phyloP scores from a whole-genome alignment of 2,329 filamentous ascomycete species.

The Hypoxylon sp. region DNA sequence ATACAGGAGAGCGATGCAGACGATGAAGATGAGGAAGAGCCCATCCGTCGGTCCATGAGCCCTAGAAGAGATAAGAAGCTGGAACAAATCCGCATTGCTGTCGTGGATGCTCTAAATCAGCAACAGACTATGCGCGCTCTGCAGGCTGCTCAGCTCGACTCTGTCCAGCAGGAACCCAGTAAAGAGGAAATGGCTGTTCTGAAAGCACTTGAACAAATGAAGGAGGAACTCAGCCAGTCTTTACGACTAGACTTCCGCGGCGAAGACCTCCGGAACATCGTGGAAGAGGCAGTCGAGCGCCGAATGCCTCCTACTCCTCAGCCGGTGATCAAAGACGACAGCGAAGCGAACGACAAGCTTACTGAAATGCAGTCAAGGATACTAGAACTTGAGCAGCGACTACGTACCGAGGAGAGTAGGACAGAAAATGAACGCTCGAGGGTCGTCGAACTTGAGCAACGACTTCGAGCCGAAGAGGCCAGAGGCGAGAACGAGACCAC shows the following conservation, averaged over 20 bases:
- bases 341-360: conserved; percentile 65
- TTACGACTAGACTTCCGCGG: conserved; percentile 60
- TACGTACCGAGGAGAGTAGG: conserved; percentile 46
- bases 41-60: conserved; percentile 77
- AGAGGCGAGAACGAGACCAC: conserved; percentile 63
- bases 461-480: conserved; percentile 61
- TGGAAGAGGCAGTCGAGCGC: conserved; percentile 72
- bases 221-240: conserved; percentile 63
- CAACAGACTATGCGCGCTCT: conserved; percentile 62
- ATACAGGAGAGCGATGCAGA: conserved; percentile 88
- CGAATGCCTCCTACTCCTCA: conserved; percentile 66
- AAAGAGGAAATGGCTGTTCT: conserved; percentile 66
- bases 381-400: conserved; percentile 51
- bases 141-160: conserved; percentile 48
- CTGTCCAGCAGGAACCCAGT: conserved; percentile 44
- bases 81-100: conserved; percentile 81
- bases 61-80: conserved; percentile 81
- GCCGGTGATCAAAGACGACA: conserved; percentile 60
- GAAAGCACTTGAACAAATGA: conserved; percentile 75
- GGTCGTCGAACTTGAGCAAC: conserved; percentile 70
- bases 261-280: conserved; percentile 70
- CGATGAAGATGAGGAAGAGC: conserved; percentile 84
- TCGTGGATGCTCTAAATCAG: conserved; percentile 78
- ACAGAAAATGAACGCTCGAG: conserved; percentile 56
- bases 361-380: conserved; percentile 71